phyloP scores from a whole-genome alignment of 108 stramenopile species.

The Chaetoceros muelleri region DNA sequence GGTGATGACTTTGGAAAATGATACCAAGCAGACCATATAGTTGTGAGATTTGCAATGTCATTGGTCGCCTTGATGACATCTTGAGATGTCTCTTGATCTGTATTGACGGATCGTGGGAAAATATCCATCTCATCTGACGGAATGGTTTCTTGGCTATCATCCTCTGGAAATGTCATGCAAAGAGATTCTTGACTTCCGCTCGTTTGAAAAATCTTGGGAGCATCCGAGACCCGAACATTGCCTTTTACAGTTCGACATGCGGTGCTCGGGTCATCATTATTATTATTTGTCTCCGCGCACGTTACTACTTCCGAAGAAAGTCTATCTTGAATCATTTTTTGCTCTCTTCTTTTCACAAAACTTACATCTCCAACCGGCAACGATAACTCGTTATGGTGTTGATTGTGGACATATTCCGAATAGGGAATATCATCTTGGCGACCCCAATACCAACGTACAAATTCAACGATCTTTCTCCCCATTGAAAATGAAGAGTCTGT shows the following conservation, averaged over 20 bases:
- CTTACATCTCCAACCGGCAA: background rate
- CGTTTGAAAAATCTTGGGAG: background rate
- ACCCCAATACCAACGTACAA: background rate
- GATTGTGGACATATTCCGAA: background rate
- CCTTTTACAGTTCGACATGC: background rate
- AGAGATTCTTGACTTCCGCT: background rate
- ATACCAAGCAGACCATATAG: background rate
- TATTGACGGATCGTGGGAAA: too few relatives aligned
- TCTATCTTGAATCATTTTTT: background rate
- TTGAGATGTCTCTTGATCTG: too few relatives aligned
- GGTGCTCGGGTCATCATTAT: background rate
- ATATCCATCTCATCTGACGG: background rate
- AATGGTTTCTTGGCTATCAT: background rate
- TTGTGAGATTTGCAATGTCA: background rate
- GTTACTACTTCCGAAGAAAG: background rate
- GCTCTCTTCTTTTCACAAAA: background rate
- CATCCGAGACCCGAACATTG: background rate
- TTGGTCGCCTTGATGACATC: background rate
- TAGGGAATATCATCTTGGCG: background rate
- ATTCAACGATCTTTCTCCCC: background rate
- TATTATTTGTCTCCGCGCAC: background rate
- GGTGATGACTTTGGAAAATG: background rate
- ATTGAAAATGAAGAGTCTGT: too few relatives aligned
- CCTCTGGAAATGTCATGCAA: background rate
- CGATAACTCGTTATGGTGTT: background rate